Evolutionary conservation across 1,284 basidiomycete species (phyloP).

Genomic region (Fomitiporia mediterranea): DNA sequence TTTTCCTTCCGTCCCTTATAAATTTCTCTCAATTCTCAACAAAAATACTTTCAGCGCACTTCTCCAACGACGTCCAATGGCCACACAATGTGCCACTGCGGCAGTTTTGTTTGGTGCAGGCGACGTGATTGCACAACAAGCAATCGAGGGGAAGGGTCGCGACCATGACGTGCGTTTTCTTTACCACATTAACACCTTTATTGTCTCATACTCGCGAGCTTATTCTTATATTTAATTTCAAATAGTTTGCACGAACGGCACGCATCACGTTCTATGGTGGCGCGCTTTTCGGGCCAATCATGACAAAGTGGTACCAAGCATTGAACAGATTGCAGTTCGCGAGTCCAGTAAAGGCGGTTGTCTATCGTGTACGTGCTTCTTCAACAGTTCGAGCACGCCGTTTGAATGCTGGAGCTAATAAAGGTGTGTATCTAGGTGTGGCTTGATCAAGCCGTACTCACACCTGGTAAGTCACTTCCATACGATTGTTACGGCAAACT

Average conservation of each 20-base stretch:
- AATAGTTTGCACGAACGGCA: conserved; percentile 63
- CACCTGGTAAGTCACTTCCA: conserved; percentile 48
- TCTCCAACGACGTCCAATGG: conserved; percentile 59
- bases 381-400: background rate
- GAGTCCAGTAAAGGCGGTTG: conserved; percentile 49
- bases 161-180: conserved; percentile 60
- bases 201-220: background rate
- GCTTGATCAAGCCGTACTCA: conserved; percentile 69
- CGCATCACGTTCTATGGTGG: conserved; percentile 74
- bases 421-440: conserved; percentile 47
- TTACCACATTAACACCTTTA: background rate
- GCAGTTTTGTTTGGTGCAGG: conserved; percentile 69
- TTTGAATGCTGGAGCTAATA: background rate
- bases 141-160: conserved; percentile 60
- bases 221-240: background rate
- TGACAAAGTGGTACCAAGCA: conserved; percentile 69
- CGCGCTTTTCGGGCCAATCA: conserved; percentile 61
- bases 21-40: background rate
- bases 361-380: conserved; percentile 48
- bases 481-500: background rate
- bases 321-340: conserved; percentile 60
- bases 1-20: background rate
- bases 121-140: conserved; percentile 82
- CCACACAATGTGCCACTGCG: conserved; percentile 61
- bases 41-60: conserved; percentile 41